These are phyloP conservation scores for Saccharomycopsis sp. DNA, from an alignment of 805 yeast species.

Conservation along the genomic window DNA sequence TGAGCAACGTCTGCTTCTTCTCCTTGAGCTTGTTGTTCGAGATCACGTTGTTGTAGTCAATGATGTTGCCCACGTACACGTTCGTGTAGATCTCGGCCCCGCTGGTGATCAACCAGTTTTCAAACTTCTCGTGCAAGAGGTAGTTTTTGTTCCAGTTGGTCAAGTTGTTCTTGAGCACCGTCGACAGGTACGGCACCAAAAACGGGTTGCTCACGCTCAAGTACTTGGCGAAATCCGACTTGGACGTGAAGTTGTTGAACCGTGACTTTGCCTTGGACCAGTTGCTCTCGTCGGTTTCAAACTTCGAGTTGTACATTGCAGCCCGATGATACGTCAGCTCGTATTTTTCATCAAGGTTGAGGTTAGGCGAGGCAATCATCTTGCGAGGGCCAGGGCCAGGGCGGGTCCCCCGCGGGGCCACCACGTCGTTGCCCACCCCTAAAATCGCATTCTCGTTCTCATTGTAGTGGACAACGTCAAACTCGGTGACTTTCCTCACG, in stretches of 20 bases:
- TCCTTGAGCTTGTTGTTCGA: constrained; percentile 15
- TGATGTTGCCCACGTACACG: constrained; percentile 19
- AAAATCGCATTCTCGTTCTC: constrained; percentile 19
- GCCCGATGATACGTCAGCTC: background rate
- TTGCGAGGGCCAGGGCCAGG: no score
- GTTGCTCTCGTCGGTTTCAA: constrained; percentile 16
- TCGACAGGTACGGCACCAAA: constrained; percentile 18
- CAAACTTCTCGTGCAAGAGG: constrained; percentile 21
- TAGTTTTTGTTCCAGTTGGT: constrained; percentile 21
- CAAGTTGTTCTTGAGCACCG: constrained; percentile 18
- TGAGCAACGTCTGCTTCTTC: constrained; percentile 7
- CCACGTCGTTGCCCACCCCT: background rate
- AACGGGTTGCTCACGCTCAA: constrained; percentile 18
- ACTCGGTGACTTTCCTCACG: constrained; percentile 17
- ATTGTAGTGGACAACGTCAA: constrained; percentile 19
- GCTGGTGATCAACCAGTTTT: constrained; percentile 21
- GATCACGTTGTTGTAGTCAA: constrained; percentile 20
- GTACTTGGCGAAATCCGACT: constrained; percentile 11
- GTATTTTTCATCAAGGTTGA: background rate
- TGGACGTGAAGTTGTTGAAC: constrained; percentile 8
- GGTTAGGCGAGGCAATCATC: no score
- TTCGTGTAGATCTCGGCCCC: constrained; percentile 18
- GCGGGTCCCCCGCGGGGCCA: background rate
- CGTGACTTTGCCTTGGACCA: background rate
- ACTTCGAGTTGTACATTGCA: constrained; percentile 3